Base-by-base conservation (phyloP, 2,329 filamentous ascomycete species). In the Grosmannia serpens region DNA sequence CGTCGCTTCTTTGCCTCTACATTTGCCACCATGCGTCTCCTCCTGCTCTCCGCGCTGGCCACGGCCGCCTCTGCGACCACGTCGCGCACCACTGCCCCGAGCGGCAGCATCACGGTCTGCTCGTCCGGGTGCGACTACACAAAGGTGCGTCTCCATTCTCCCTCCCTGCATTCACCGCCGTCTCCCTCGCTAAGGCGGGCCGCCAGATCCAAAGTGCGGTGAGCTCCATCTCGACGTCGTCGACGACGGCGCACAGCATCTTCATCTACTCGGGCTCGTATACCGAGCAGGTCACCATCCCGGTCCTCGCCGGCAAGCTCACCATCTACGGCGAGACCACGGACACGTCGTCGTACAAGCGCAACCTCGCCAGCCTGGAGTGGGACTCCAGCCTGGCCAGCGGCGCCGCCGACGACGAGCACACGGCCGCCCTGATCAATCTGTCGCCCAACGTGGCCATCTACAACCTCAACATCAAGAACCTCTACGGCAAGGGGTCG, bases 241-340 rank as follows among this genome's bases (percentile, higher is more conserved):
- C 75, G 8, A 74, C 76, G 1, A 63, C 69, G 1, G 73, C 73
- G 1, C 80, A 84, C 60, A 80, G 77, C 65, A 83, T 87, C 70
- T 87, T 86, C 71, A 80, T 87, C 68, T 67, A 80, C 64, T 68
- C 76, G 27, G 82, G 83, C 10, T 83, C 79, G 41, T 85, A 86
- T 74, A 71, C 70, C 3, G 82, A 85, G 67, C 82, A 85, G 65
- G 80, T 85, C 47, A 77, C 76, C 63, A 73, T 86, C 50, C 69
- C 75, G 3, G 62, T 68, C 1, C 74, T 78, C 53, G 70, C 69
- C 13, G 78, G 77, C 1, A 69, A 75, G 47, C 70, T 85, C 47
- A 79, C 75, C 53, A 76, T 71, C 47, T 70, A 71, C 64, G 84
- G 85, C 22, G 79, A 80, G 65, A 85, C 84, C 1, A 67, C 70